Evolutionary conservation across 257 asterid species (phyloP).

Genomic region (Paraleonurus japonicus): DNA sequence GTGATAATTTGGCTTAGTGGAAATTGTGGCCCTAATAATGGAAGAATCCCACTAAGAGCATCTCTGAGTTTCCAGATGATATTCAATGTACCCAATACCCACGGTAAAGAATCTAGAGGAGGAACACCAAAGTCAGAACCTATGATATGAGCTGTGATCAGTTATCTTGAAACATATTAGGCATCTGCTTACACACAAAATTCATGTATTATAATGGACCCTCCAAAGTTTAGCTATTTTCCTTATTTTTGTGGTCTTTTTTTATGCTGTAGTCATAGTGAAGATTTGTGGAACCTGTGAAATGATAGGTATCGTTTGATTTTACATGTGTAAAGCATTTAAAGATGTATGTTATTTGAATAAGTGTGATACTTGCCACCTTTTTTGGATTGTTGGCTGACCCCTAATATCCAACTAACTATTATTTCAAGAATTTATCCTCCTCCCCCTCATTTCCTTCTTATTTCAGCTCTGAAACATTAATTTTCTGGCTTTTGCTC

Average conservation of each 20-base stretch:
- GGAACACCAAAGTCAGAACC: background rate
- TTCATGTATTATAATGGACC: background rate
- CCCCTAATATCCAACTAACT: background rate
- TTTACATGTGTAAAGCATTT: background rate
- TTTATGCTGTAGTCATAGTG: slow-evolving; percentile 1
- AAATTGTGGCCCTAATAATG: background rate
- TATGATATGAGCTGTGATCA: background rate
- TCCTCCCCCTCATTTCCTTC: background rate
- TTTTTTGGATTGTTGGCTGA: background rate
- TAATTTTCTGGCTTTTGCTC: background rate
- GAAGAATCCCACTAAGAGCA: slow-evolving; percentile 10
- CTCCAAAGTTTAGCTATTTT: background rate
- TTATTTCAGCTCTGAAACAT: slow-evolving; percentile 3
- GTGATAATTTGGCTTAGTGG: slow-evolving; percentile 9
- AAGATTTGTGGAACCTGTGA: slow-evolving; percentile 5
- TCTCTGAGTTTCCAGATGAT: slow-evolving; percentile 7
- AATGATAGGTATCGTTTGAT: background rate
- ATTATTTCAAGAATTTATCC: background rate
- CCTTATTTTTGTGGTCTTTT: background rate
- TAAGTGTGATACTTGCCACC: background rate
- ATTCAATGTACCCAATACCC: background rate
- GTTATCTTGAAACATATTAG: slow-evolving; percentile 3
- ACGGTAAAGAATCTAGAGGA: slow-evolving; percentile 15
- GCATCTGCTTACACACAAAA: slow-evolving; percentile 6
- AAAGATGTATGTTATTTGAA: slow-evolving; percentile 3